Evolutionary conservation across 2,329 filamentous ascomycete species (phyloP), one percentile per base, ranked within the genome.

Genomic region (Curvularia verruculosa): DNA sequence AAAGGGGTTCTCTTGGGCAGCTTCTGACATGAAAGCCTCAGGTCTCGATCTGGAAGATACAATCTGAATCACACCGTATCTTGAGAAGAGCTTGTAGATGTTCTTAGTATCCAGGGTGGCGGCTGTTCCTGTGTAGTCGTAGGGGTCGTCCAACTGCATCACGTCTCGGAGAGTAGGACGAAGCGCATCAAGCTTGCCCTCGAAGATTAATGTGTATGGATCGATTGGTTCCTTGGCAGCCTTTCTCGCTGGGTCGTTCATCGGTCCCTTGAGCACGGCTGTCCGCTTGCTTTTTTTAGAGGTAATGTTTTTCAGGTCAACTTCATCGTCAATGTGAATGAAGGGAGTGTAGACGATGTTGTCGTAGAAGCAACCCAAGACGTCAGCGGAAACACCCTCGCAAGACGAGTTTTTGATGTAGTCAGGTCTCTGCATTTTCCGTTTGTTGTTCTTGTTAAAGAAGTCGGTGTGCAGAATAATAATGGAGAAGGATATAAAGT

Each of bases 401-500:
- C 91, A 92, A 21, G 87, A 88, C 0, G 93, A 96, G 74, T 98
- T 98, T 77, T 96, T 97, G 66, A 98, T 84, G 77, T 99, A 99
- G 71, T 98, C 95, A 0, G 85, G 80, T 73, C 96, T 96, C 72
- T 96, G 92, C 95, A 99, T 99, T 78, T 99, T 99, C 76, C 95
- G 86, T 79, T 98, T 98, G 80, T 98, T 98, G 81, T 98, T 99
- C 78, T 96, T 96, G 82, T 99, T 99, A 85, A 98, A 98, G n/a
- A 96, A 91, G 73, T 99, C 95, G 0, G 95, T 98, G 69, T 99
- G 95, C 31, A 99, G 82, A 66, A 99, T 97, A 58, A 99, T 85
- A 54, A 99, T 87, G 1, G 94, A 98, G 73, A 99, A 99, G 15
- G 94, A 92, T 63, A 98, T 94, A 70, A 98, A 96, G 75, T 98